Evolutionary conservation across 164 flowering plant genomes (phyloP).

Genomic region (Macadamia integrifolia): DNA sequence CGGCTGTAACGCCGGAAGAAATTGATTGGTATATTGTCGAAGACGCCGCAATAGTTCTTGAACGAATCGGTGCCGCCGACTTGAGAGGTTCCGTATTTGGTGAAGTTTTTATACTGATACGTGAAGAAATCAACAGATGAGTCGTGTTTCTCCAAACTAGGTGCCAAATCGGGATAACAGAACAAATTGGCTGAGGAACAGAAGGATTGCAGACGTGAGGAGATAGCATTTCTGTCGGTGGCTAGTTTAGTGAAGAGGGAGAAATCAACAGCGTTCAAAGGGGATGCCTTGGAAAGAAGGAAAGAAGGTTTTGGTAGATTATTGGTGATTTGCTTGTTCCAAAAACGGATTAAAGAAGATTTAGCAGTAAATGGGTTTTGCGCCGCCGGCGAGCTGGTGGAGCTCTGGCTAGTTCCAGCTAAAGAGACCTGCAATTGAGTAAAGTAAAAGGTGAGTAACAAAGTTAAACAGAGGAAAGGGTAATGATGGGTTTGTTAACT

Average conservation of each 20-base stretch:
- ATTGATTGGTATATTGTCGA: constrained; percentile 33
- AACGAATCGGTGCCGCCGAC: constrained; percentile 57
- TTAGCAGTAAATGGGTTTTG: constrained; percentile 71
- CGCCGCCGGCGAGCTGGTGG: constrained; percentile 7
- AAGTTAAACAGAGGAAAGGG: no score
- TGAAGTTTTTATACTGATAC: constrained; percentile 55
- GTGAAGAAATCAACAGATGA: constrained; percentile 30
- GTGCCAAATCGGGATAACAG: constrained; percentile 61
- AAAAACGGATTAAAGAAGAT: constrained; percentile 62
- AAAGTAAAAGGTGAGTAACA: constrained; percentile 1
- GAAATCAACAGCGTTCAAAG: constrained; percentile 45
- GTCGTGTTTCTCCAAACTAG: constrained; percentile 44
- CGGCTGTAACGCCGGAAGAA: constrained; percentile 62
- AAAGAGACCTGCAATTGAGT: constrained; percentile 34
- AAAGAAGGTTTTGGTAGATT: constrained; percentile 42
- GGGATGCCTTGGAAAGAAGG: constrained; percentile 67
- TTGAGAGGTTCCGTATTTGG: constrained; percentile 57
- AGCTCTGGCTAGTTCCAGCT: constrained; percentile 13
- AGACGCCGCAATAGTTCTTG: constrained; percentile 64
- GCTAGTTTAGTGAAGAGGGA: constrained; percentile 21
- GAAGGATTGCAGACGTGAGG: constrained; percentile 47
- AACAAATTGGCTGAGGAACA: constrained; percentile 68
- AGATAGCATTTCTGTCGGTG: constrained; percentile 14
- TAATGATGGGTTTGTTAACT: no score
- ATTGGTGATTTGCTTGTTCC: constrained; percentile 61